A percentile compares a stretch with the other conserved stretches of the same genome.
These are phyloP conservation scores for Ascomycota sp. DNA, from an alignment of 2,329 filamentous ascomycete genomes.

Conservation along the genomic window DNA sequence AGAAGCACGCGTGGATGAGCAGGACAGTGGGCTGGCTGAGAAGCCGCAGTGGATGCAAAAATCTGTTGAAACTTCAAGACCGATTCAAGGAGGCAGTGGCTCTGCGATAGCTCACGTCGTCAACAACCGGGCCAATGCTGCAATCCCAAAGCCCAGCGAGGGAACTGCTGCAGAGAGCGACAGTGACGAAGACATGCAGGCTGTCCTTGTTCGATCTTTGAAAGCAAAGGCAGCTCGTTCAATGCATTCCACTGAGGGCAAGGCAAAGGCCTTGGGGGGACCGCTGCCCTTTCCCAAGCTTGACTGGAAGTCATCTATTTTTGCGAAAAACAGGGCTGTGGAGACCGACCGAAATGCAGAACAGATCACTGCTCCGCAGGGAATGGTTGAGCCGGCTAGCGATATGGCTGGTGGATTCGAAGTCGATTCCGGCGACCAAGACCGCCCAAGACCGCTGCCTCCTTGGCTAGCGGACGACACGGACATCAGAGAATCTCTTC, in stretches of 20 bases:
- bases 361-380: conserved; percentile 7
- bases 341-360: conserved; percentile 6
- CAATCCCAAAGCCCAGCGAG: conserved; percentile 21
- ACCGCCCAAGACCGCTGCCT: conserved; percentile 38
- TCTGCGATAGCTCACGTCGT: conserved; percentile 50
- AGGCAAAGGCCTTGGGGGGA: conserved; percentile 46
- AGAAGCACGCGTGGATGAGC: conserved; percentile 15
- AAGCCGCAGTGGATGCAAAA: conserved; percentile 32
- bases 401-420: conserved; percentile 44
- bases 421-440: conserved; percentile 19
- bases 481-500: conserved; percentile 42
- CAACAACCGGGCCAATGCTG: conserved; percentile 47
- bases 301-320: conserved; percentile 40
- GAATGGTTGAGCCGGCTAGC: conserved; percentile 16
- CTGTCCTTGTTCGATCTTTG: conserved; percentile 51
- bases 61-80: conserved; percentile 25
- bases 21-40: conserved; percentile 26
- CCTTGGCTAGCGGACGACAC: conserved; percentile 49
- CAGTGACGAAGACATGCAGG: conserved; percentile 58
- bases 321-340: conserved; percentile 18
- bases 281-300: conserved; percentile 82
- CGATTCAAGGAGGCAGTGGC: conserved; percentile 27
- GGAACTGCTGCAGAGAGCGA: conserved; percentile 29
- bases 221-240: conserved; percentile 26
- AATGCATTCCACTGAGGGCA: conserved; percentile 22